phyloP scores from a whole-genome alignment of 495 filamentous ascomycete species.

The Xylaria flabelliformis region DNA sequence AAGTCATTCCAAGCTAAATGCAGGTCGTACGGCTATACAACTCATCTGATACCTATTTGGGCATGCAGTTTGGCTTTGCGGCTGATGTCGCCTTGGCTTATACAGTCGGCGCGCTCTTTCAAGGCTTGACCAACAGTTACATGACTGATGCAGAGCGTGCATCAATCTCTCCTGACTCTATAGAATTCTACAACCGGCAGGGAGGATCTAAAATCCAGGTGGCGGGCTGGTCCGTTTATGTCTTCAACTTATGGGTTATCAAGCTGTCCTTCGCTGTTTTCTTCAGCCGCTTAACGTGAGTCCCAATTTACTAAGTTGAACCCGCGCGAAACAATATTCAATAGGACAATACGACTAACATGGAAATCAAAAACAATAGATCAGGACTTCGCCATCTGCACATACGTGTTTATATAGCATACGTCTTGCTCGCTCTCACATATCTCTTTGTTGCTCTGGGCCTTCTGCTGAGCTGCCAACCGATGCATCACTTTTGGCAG shows the following conservation, averaged over 20 bases:
- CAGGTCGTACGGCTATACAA: no score
- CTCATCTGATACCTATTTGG: neutral
- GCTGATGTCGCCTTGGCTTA: conserved; percentile 44
- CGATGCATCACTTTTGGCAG: conserved; percentile 61
- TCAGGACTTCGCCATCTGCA: conserved; percentile 53
- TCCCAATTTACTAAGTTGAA: conserved; percentile 11
- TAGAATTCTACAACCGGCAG: conserved; percentile 51
- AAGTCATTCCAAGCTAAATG: conserved; percentile 29
- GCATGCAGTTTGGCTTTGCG: conserved; percentile 40
- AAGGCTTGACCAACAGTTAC: conserved; percentile 64
- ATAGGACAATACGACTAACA: conserved; percentile 1
- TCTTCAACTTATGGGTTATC: conserved; percentile 1
- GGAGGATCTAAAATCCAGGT: conserved; percentile 45
- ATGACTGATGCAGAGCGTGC: conserved; percentile 62
- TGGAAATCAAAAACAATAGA: neutral
- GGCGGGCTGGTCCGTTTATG: conserved; percentile 60
- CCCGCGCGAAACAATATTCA: neutral
- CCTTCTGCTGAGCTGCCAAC: conserved; percentile 61
- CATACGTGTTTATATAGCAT: conserved; percentile 60
- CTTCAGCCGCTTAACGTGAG: conserved; percentile 65
- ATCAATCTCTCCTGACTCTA: conserved; percentile 49
- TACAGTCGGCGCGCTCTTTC: conserved; percentile 46
- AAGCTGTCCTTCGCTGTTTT: conserved; percentile 50
- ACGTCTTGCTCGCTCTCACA: conserved; percentile 55
- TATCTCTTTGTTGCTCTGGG: conserved; percentile 61